Evolutionary conservation across 345 rosid genomes (phyloP), one percentile per base, ranked within the genome.

Genomic region (Lepidium africanum): DNA sequence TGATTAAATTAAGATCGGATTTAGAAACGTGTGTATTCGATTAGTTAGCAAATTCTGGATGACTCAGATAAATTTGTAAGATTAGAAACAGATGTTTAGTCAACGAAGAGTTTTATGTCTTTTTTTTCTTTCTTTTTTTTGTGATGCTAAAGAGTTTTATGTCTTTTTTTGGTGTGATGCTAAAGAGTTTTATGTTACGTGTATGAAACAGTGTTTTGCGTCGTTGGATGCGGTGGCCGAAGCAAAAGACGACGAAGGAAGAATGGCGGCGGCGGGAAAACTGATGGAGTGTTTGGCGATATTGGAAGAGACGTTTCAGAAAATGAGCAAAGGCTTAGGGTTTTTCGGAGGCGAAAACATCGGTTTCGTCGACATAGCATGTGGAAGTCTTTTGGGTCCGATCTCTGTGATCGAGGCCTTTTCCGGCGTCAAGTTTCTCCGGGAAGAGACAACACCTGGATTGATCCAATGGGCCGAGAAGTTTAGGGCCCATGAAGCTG

Each of bases 341-440:
- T 90, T 84, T 77, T 90, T 90, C 27, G 89, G 96, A 23, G 96
- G 91, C 15, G 84, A 77, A 54, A 56, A 52, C 43, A 80, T 89
- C 4, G 96, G 92, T 7, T 85, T 66, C 58, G 46, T 85, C 2
- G 96, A 89, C 76, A 84, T 89, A 15, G 86, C 87, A 0, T 72
- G 86, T 27, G 87, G 87, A 0, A 6, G 78, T 56, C 59, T 55
- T 32, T 59, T 87, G 73, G 89, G 80, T 11, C 85, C 93, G 81
- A 1, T 87, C 7, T 73, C 82, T 46, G 86, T 87, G 10, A 36
- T 68, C 0, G 84, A 84, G 77, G 81, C 46, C 47, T 12, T 38
- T 14, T 13, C 32, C 5, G 82, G 77, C 10, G 36, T 76, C 23
- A 72, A 82, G 80, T 70, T 87, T 41, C 69, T 89, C 3, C 73